A percentile compares a stretch with the other conserved stretches of the same genome.
These are phyloP conservation scores for Lactarius hengduanensis DNA, from an alignment of 768 basidiomycete genomes.

Conservation along the genomic window DNA sequence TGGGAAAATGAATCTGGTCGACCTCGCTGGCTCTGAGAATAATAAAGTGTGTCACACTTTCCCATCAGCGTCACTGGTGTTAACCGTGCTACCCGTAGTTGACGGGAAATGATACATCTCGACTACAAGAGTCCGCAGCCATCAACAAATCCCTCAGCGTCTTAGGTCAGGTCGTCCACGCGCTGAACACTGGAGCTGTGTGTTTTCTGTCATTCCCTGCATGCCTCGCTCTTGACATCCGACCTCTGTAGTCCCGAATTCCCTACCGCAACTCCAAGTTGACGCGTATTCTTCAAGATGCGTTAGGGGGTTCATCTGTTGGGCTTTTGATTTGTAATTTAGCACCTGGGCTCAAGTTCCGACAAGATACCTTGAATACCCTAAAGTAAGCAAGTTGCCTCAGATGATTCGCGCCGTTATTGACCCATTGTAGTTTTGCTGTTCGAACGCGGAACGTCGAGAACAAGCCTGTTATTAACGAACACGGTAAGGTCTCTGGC, in stretches of 20 bases:
- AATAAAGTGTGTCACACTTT: constrained; percentile 59
- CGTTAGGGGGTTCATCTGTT: constrained; percentile 77
- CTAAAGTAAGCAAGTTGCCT: constrained; percentile 59
- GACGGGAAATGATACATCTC: constrained; percentile 82
- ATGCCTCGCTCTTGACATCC: neutral
- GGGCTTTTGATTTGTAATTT: constrained; percentile 85
- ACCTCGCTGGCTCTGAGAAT: constrained; percentile 89
- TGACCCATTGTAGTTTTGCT: constrained; percentile 54
- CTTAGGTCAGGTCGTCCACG: constrained; percentile 85
- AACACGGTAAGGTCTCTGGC: constrained; percentile 49
- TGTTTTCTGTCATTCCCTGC: constrained; percentile 30
- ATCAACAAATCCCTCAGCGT: constrained; percentile 90
- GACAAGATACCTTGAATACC: constrained; percentile 87
- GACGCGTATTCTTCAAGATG: constrained; percentile 87
- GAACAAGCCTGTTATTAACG: constrained; percentile 77
- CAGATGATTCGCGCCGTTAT: neutral
- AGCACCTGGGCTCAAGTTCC: constrained; percentile 77
- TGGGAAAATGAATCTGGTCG: constrained; percentile 84
- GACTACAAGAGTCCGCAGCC: constrained; percentile 85
- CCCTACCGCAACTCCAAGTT: constrained; percentile 90
- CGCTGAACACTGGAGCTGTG: constrained; percentile 70
- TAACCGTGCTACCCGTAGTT: constrained; percentile 39
- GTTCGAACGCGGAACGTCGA: constrained; percentile 83
- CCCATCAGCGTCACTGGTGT: neutral
- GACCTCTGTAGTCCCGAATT: constrained; percentile 57